These are phyloP conservation scores for Ceratobasidium papillatum DNA, from an alignment of 1,284 basidiomycete genomes.

Conservation along the genomic window DNA sequence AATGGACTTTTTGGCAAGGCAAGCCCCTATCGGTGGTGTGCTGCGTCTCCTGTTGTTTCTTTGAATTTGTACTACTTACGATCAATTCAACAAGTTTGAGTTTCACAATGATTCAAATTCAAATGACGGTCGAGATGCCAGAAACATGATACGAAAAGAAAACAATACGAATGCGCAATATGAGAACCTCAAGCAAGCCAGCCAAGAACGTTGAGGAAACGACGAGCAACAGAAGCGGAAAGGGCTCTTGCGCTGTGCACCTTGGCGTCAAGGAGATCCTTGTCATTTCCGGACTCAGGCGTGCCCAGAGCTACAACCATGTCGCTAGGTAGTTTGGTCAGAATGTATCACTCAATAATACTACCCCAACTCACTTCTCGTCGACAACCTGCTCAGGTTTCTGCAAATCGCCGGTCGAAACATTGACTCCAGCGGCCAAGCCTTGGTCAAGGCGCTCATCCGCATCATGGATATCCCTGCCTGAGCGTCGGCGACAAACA, in stretches of 20 bases:
- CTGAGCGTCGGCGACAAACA: not conserved
- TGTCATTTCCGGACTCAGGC: not conserved
- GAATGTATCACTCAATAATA: not conserved
- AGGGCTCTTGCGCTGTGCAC: not conserved
- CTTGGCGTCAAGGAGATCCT: not conserved
- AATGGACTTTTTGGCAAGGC: conserved; percentile 44
- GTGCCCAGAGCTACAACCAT: not conserved
- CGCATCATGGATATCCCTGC: not conserved
- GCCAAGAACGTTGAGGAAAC: not conserved
- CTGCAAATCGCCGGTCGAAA: not conserved
- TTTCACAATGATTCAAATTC: conserved; percentile 2
- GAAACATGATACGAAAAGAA: not conserved
- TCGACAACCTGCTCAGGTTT: not conserved
- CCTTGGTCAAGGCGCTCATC: not conserved
- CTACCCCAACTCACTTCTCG: not conserved
- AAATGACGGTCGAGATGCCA: conserved; percentile 26
- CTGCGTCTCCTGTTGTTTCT: not conserved
- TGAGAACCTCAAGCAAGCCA: not conserved
- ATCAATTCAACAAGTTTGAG: not conserved
- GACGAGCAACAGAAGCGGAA: not conserved
- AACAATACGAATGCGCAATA: conserved; percentile 12
- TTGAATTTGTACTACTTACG: not conserved
- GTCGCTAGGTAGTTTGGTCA: not conserved
- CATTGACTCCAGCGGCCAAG: not conserved
- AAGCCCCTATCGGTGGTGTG: not conserved